Percentiles rank a stretch among this genome's conserved stretches.
phyloP scores from a whole-genome alignment of 148 eudicot species.

The Chenopodium berlandieri region DNA sequence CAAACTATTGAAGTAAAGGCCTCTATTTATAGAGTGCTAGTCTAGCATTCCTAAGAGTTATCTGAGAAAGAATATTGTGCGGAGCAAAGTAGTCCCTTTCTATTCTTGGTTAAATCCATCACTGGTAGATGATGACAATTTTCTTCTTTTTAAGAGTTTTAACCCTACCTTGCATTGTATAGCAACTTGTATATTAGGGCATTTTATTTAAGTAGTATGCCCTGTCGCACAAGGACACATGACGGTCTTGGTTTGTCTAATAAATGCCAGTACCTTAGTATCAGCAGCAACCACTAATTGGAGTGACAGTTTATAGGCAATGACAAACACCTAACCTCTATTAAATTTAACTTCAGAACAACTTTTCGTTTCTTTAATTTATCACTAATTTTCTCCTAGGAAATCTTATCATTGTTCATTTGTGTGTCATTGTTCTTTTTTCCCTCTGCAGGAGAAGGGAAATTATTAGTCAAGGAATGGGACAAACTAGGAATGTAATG shows the following conservation, averaged over 20 bases:
- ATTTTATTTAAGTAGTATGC: not conserved
- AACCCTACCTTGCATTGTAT: slow-evolving; percentile 16
- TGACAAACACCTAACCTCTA: not conserved
- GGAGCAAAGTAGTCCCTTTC: slow-evolving; percentile 3
- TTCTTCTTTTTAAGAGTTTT: not conserved
- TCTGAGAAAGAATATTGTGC: slow-evolving; percentile 18
- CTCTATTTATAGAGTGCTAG: slow-evolving; percentile 30
- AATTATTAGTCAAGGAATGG: not conserved
- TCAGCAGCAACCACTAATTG: not conserved
- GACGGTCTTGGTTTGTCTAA: not conserved
- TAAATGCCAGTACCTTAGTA: slow-evolving; percentile 8
- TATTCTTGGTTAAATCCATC: slow-evolving; percentile 18
- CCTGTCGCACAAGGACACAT: not conserved
- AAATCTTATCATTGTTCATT: not conserved
- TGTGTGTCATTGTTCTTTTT: not conserved
- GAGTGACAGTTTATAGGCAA: not conserved
- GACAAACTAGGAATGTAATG: not conserved
- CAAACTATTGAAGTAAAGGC: slow-evolving; percentile 8
- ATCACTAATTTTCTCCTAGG: not conserved
- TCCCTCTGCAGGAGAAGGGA: not conserved
- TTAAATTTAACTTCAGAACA: not conserved
- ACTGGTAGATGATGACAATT: slow-evolving; percentile 20
- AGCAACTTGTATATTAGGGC: slow-evolving; percentile 20
- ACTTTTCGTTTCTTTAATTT: not conserved
- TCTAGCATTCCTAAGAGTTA: not conserved